These are phyloP conservation scores for Penstemon eatonii DNA, from an alignment of 257 asterid genomes.

Conservation along the genomic window DNA sequence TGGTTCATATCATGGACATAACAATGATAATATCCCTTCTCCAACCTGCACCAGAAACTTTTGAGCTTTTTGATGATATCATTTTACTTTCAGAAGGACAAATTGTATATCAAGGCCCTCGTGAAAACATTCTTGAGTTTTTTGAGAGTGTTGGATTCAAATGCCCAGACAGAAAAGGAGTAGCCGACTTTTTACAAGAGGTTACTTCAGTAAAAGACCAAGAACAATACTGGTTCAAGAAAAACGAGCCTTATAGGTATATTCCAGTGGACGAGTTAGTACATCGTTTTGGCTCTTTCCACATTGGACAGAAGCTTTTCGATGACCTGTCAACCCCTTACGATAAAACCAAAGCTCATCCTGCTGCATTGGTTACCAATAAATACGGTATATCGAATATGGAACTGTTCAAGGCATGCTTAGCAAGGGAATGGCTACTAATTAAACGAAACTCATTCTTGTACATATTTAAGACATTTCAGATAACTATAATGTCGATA, in stretches of 20 bases:
- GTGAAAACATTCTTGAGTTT: conserved; percentile 76
- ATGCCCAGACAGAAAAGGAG: conserved; percentile 93
- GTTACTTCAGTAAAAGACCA: conserved; percentile 90
- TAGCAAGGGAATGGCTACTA: conserved; percentile 89
- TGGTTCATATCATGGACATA: conserved; percentile 91
- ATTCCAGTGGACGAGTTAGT: conserved; percentile 70
- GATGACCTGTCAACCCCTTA: conserved; percentile 77
- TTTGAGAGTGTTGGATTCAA: conserved; percentile 83
- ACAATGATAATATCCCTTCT: conserved; percentile 92
- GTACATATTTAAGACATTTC: conserved; percentile 82
- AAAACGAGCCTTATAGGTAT: conserved; percentile 58
- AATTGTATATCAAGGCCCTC: conserved; percentile 85
- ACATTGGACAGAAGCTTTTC: conserved; percentile 56
- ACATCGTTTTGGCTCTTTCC: conserved; percentile 64
- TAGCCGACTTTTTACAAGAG: conserved; percentile 94
- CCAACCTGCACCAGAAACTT: conserved; percentile 95
- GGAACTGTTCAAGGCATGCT: conserved; percentile 73
- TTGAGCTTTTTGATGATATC: conserved; percentile 85
- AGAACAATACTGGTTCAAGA: conserved; percentile 84
- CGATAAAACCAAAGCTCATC: conserved; percentile 67
- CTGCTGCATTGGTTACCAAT: conserved; percentile 87
- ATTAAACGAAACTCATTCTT: conserved; percentile 79
- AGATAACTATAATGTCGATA: conserved; percentile 86
- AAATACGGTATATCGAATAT: conserved; percentile 82
- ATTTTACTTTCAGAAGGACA: conserved; percentile 83